Evolutionary conservation across 2,329 filamentous ascomycete genomes (phyloP).

Genomic region (Talaromyces sp.): DNA sequence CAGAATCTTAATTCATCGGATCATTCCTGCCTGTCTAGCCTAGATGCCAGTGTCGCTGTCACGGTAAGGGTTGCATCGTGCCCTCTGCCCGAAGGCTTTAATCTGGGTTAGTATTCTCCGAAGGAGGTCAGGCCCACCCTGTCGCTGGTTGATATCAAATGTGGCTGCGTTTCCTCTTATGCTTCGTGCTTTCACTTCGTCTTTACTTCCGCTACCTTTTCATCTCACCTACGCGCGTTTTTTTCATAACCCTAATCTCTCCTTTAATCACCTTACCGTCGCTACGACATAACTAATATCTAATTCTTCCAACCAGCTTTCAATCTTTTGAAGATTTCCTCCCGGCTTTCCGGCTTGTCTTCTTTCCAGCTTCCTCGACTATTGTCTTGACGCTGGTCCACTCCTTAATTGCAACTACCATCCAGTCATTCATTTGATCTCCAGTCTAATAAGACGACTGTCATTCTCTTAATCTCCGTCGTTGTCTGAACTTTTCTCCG

Average conservation of each 20-base stretch:
- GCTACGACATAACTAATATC: slow-evolving; percentile 31
- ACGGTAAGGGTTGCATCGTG: slow-evolving; percentile 48
- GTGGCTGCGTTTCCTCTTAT: background rate
- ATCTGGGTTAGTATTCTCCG: slow-evolving; percentile 46
- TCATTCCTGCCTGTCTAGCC: slow-evolving; percentile 46
- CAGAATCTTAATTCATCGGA: slow-evolving; percentile 38
- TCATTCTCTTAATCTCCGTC: slow-evolving; percentile 54
- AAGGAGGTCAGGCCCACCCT: slow-evolving; percentile 26
- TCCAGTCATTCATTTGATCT: slow-evolving; percentile 55
- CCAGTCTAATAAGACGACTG: slow-evolving; percentile 46
- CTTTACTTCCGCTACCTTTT: slow-evolving; percentile 4
- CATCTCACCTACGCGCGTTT: slow-evolving; percentile 6
- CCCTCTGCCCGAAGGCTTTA: slow-evolving; percentile 43
- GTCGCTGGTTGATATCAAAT: slow-evolving; percentile 18
- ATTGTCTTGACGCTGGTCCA: slow-evolving; percentile 45
- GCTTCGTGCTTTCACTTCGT: slow-evolving; percentile 15
- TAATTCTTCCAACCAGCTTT: slow-evolving; percentile 35
- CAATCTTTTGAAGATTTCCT: slow-evolving; percentile 31
- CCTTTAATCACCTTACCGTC: background rate
- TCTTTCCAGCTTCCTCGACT: slow-evolving; percentile 40
- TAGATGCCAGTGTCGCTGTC: slow-evolving; percentile 50
- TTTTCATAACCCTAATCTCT: slow-evolving; percentile 13
- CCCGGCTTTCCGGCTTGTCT: slow-evolving; percentile 29
- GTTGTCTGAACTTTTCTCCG: slow-evolving; percentile 34
- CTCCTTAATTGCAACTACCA: slow-evolving; percentile 59